Conservation (phyloP, 169 alveolate species). For the Eimeria necatrix region DNA sequence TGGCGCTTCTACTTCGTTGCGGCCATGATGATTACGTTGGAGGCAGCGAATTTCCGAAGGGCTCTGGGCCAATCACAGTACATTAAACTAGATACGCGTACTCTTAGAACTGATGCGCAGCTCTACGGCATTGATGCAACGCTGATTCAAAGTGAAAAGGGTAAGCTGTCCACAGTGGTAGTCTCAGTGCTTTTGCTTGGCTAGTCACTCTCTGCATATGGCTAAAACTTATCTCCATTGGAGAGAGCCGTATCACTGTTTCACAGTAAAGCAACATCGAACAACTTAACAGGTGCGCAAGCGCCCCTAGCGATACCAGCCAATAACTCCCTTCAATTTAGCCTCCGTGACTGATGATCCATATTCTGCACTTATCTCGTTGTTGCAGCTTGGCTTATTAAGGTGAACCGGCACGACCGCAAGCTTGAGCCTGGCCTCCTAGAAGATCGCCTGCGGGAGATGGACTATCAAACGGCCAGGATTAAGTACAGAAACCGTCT, state of each 20-base stretch:
- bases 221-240: not conserved
- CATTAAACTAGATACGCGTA: slow-evolving; percentile 55
- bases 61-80: slow-evolving; percentile 66
- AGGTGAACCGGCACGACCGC: slow-evolving; percentile 69
- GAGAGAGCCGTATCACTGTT: no score
- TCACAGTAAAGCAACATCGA: no score
- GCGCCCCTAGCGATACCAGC: no score
- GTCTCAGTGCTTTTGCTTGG: no score
- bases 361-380: no score
- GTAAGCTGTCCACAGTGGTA: not conserved
- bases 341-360: no score
- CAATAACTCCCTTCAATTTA: no score
- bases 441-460: slow-evolving; percentile 52
- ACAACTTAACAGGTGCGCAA: no score
- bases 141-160: slow-evolving; percentile 57
- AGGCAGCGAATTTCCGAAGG: slow-evolving; percentile 68
- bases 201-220: not conserved
- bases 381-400: slow-evolving; percentile 39
- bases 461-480: slow-evolving; percentile 39
- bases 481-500: slow-evolving; percentile 61
- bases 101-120: slow-evolving; percentile 43
- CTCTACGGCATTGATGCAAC: slow-evolving; percentile 66
- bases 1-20: slow-evolving; percentile 71
- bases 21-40: slow-evolving; percentile 74
- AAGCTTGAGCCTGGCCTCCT: slow-evolving; percentile 63